Conservation (phyloP, 1,284 basidiomycete genomes). For the Phenoliferia sp. region DNA sequence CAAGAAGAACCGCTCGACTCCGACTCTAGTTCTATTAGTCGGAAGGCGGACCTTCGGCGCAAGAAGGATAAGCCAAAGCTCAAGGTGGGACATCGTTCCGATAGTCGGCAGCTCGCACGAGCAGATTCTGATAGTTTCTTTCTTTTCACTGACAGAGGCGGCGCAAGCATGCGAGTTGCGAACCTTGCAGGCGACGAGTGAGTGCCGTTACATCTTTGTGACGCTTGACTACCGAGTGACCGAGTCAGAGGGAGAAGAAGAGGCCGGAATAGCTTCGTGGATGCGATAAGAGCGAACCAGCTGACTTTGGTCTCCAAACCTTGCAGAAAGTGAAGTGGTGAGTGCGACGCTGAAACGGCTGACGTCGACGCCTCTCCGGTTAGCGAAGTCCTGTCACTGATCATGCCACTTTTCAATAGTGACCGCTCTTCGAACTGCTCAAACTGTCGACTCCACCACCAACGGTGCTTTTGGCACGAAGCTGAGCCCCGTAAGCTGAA, state of each 20-base stretch:
- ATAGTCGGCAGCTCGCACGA: no score
- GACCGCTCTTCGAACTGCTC: slow-evolving; percentile 4
- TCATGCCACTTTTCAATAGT: not conserved
- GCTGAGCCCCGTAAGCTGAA: not conserved
- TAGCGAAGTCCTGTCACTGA: not conserved
- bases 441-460: not conserved
- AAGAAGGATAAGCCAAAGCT: no score
- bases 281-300: no score
- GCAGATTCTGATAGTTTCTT: no score
- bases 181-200: no score
- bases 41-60: no score
- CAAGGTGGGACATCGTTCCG: no score
- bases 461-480: slow-evolving; percentile 1
- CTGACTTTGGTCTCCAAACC: not conserved
- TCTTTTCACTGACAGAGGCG: no score
- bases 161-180: not conserved
- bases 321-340: not conserved
- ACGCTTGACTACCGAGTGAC: not conserved
- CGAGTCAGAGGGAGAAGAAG: no score
- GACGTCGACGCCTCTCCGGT: not conserved
- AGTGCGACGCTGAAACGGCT: not conserved
- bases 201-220: not conserved
- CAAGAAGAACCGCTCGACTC: no score
- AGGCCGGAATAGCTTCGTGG: no score
- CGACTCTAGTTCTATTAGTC: no score